Evolutionary conservation across 768 basidiomycete species (phyloP).

Genomic region (Pleurotus giganteus): DNA sequence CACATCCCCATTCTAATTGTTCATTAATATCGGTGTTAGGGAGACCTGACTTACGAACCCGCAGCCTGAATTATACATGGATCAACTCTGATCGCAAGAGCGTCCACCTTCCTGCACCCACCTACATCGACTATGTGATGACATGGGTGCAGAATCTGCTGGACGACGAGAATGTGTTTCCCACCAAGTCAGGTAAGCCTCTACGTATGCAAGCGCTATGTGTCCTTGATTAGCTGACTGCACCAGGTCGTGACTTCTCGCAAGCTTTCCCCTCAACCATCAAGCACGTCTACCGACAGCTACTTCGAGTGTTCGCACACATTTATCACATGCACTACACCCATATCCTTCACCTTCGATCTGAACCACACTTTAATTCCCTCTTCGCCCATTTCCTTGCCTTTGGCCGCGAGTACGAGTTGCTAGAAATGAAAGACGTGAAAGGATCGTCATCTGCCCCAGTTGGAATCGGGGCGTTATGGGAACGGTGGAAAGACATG

Average conservation of each 20-base stretch:
- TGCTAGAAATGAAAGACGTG: constrained; percentile 89
- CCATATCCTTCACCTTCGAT: constrained; percentile 89
- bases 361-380: constrained; percentile 95
- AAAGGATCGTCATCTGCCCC: constrained; percentile 60
- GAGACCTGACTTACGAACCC: background rate
- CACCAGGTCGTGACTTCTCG: constrained; percentile 83
- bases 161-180: constrained; percentile 90
- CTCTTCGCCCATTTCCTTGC: constrained; percentile 98
- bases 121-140: constrained; percentile 99
- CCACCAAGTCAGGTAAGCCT: constrained; percentile 87
- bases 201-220: constrained; percentile 48
- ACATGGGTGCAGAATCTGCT: constrained; percentile 96
- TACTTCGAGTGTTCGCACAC: constrained; percentile 96
- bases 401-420: constrained; percentile 92
- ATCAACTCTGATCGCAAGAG: constrained; percentile 93
- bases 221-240: background rate
- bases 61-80: constrained; percentile 96
- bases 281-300: constrained; percentile 95
- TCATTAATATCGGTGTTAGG: background rate
- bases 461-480: constrained; percentile 76
- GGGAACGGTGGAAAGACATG: constrained; percentile 92
- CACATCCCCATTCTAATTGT: background rate
- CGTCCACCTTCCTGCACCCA: constrained; percentile 89
- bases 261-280: constrained; percentile 84
- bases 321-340: constrained; percentile 95